Conservation (phyloP, 2,329 filamentous ascomycete genomes). For the Reticulascus tulasneorum region DNA sequence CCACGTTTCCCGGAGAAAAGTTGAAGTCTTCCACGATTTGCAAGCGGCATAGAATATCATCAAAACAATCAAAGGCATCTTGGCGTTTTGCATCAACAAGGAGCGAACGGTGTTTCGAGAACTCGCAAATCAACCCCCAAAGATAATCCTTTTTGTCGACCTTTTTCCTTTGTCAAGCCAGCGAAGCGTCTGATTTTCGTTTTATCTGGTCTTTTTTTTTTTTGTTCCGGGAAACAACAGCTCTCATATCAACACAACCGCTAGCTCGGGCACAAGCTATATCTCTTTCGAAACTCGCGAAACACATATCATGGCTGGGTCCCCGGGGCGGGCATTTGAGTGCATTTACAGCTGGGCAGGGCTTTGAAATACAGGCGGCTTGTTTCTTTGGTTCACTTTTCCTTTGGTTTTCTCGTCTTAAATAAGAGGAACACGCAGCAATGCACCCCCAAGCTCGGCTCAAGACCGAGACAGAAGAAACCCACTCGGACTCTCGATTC, state of each 20-base stretch:
- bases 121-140: constrained; percentile 30
- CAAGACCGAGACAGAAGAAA: constrained; percentile 43
- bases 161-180: constrained; percentile 30
- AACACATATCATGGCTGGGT: constrained; percentile 52
- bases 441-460: constrained; percentile 48
- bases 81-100: constrained; percentile 39
- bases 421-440: constrained; percentile 61
- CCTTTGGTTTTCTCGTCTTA: constrained; percentile 29
- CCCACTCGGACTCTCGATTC: constrained; percentile 38
- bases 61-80: constrained; percentile 31
- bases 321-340: constrained; percentile 46
- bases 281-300: constrained; percentile 19
- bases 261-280: constrained; percentile 43
- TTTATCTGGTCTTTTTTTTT: constrained; percentile 24
- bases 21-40: constrained; percentile 16
- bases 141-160: constrained; percentile 19
- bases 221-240: constrained; percentile 33
- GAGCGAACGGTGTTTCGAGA: constrained; percentile 35
- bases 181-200: constrained; percentile 40
- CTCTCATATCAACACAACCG: constrained; percentile 38
- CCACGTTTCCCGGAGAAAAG: constrained; percentile 28
- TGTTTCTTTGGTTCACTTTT: constrained; percentile 27
- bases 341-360: constrained; percentile 52
- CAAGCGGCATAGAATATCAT: constrained; percentile 22
- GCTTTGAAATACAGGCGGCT: constrained; percentile 42